Evolutionary conservation across 805 yeast genomes (phyloP), one percentile per base, ranked within the genome.

Genomic region (Suhomyces emberorum): DNA sequence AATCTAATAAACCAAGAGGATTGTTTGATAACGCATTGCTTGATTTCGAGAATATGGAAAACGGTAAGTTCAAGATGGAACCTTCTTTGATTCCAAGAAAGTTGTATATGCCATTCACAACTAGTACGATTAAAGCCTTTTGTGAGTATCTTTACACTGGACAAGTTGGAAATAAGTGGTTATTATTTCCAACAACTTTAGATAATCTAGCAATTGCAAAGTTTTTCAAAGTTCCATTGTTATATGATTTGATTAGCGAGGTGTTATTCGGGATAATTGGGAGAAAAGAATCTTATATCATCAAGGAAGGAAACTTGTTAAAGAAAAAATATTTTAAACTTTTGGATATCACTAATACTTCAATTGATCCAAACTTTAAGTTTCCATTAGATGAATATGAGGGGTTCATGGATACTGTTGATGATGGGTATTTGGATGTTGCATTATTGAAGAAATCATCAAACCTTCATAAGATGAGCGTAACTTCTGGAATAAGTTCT

Each of bases 141-240:
- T 65, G 81, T 18, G 93, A 84, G 51, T 85, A 78, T 54, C 65
- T 85, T 37, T 83, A 81, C 49, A 84, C 89, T 4, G 95, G 93
- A 1, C 88, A 83, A 55, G 76, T 85, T 15, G 87, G 87, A 17
- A 77, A 81, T 35, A 80, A 75, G 47, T 83, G 91, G 91, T 59
- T 70, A n/a, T 58, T 84, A 26, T 65, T 75, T 1, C 91, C 93
- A 0, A 79, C 84, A 0, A 74, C 83, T 0, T 65, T 83, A 26
- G 88, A 83, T 45, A 69, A 79, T 31, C 63, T 83, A 45, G 55
- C 79, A 22, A 68, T 81, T 49, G 71, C 89, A 2, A 80, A 81
- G 47, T 69, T 76, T 41, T 83, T 79, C 51, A 81, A 81, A 42
- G 69, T 84, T 16, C 89, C 91, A 2, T 59, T 84, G 34, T 61